Base-by-base conservation (phyloP, 805 yeast species). In the Myxozyma neglecta region DNA sequence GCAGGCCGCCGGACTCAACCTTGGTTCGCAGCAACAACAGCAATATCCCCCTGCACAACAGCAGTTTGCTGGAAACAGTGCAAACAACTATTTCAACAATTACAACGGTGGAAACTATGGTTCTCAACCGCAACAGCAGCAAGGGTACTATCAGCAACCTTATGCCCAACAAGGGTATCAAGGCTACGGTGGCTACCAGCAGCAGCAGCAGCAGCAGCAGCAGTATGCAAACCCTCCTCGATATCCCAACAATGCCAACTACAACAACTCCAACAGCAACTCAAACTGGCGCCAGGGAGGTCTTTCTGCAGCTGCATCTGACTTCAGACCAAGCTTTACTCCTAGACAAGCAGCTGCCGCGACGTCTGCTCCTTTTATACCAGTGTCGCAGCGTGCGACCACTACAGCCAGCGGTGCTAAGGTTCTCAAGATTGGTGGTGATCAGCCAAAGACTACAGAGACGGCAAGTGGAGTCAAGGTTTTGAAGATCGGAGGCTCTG, bases 401-500 rank as follows among this genome's bases (percentile, higher is more conserved):
- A 48, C 58, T n/a, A 51, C n/a, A n/a, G 60, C 58, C 7, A 46
- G 57, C 39, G 63, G 60, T 18, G 57, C 57, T 8, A 57, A 53
- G 39, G 51, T 52, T 13, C 45, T 64, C 35, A 51, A 49, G 52
- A 36, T 59, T 16, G 60, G 47, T 40, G 53, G 43, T 9, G 46
- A 29, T 32, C 37, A 51, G 46, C 59, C 63, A 14, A 46, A 47
- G 58, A 52, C 57, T 16, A 52, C 61, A 8, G 35, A 39, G 16
- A 56, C 39, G 13, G 53, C 55, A 13, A 47, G 57, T 13, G 63
- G 60, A 13, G 60, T 57, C 29, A 57, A 56, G 42, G 57, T 55
- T 11, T 39, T 64, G 52, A 51, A 42, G 51, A 43, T 59, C 18
- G 66, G 56, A 39, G 60, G 50, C 10, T 29, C 72, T 86, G 56